Percentiles rank a stretch among this genome's conserved stretches.
These are phyloP conservation scores for Bretziella fagacearum DNA, from an alignment of 2,329 filamentous ascomycete genomes.

Conservation along the genomic window DNA sequence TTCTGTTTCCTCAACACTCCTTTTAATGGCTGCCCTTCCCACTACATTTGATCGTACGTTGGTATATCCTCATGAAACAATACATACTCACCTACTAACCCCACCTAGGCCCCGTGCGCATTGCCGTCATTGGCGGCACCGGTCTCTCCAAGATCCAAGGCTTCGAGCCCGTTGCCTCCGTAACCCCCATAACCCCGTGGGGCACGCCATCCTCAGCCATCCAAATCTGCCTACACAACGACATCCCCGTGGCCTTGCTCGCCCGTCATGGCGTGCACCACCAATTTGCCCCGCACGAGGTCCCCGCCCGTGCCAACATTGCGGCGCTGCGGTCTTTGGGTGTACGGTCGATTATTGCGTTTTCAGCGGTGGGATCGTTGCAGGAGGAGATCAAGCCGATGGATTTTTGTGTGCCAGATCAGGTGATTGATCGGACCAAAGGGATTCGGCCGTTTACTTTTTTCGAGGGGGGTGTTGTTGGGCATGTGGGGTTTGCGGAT, in stretches of 20 bases:
- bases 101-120: constrained; percentile 48
- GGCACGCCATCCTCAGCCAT: constrained; percentile 60
- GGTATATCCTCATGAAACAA: background rate
- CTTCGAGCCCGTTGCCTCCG: constrained; percentile 66
- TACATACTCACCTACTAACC: constrained; percentile 8
- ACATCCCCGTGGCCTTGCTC: constrained; percentile 75
- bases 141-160: constrained; percentile 75
- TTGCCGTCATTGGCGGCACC: constrained; percentile 86
- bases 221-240: constrained; percentile 72
- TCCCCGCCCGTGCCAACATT: constrained; percentile 90
- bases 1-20: background rate
- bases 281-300: constrained; percentile 80
- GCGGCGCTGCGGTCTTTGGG: constrained; percentile 86
- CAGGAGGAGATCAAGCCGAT: constrained; percentile 86
- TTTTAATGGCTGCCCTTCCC: constrained; percentile 36
- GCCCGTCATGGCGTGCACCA: constrained; percentile 83
- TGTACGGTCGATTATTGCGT: constrained; percentile 81
- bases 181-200: constrained; percentile 75
- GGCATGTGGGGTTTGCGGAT: constrained; percentile 88
- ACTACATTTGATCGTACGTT: constrained; percentile 40
- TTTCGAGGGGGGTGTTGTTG: constrained; percentile 82
- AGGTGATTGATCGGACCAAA: constrained; percentile 95
- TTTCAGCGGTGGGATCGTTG: constrained; percentile 84
- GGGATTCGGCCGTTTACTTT: constrained; percentile 88
- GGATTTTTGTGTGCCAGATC: constrained; percentile 92